Base-by-base conservation (phyloP, 345 rosid species). In the Combretum micranthum region DNA sequence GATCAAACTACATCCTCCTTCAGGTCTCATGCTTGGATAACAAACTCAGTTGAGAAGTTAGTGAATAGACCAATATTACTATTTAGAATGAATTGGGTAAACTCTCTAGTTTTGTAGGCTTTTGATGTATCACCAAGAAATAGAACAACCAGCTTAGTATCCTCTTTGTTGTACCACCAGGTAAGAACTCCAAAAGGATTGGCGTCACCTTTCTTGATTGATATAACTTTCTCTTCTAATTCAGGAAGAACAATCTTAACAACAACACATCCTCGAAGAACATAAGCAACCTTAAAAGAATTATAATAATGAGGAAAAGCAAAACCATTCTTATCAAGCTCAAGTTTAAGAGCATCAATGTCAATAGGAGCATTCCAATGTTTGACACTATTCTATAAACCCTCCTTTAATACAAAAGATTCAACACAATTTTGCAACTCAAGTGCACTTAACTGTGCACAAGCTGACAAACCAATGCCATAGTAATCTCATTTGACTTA, bases 101-200 rank as follows among this genome's bases (percentile, higher is more conserved):
- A 88, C 20, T 80, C 73, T 26, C 96, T 96, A 4, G 88, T 62
- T 67, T 78, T 84, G 70, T 84, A 93, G 53, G 77, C 93, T 59
- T 76, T 86, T 21, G 83, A 72, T 13, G 98, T 92, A 56, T 88
- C 92, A 0, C 98, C 98, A 54, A 88, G 72, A 64, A 92, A 86
- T 23, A 91, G 90, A 32, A 86, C 75, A 15, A 83, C 83, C 15
- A 92, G 72, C 47, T 80, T 86, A 19, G 86, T 80, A 74, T 86
- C 96, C 15, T 80, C 90, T 15, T 78, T 81, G 75, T 81, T 92
- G 55, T 80, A 84, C 88, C 90, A 92, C 98, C 98, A 92, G 47
- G 93, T 81, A 7, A 85, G 85, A 2, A 82, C 90, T 26, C 97
- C 98, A 15, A 92, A 92, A 2, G 97, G 95, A 52, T 86, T 84